A percentile compares a stretch with the other conserved stretches of the same genome.
These are phyloP conservation scores for Aspergillus sp. DNA, from an alignment of 2,329 filamentous ascomycete species.

Conservation along the genomic window DNA sequence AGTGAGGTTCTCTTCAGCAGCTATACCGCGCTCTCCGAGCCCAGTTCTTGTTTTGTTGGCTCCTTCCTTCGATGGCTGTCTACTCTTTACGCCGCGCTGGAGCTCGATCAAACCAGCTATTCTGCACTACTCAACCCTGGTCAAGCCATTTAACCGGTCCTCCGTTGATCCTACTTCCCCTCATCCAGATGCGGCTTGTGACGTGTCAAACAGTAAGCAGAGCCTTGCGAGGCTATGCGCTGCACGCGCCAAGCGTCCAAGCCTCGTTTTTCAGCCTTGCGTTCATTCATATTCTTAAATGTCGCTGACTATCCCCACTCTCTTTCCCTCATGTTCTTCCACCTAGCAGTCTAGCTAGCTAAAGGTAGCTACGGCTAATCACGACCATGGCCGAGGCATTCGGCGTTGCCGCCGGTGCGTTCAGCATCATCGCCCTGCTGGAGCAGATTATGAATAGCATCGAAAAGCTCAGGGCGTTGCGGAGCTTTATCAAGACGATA, in stretches of 20 bases:
- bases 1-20: too few relatives aligned
- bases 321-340: background rate
- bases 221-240: background rate
- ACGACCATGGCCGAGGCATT: background rate
- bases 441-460: background rate
- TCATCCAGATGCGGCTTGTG: background rate
- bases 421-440: background rate
- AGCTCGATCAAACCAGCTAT: too few relatives aligned
- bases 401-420: background rate
- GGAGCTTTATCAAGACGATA: background rate
- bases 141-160: too few relatives aligned
- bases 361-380: background rate
- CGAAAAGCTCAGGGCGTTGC: background rate
- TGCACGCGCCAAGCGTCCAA: too few relatives aligned
- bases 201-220: background rate
- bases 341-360: too few relatives aligned
- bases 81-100: too few relatives aligned
- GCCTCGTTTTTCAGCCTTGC: background rate
- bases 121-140: too few relatives aligned
- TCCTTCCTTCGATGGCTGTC: background rate
- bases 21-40: too few relatives aligned
- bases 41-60: too few relatives aligned
- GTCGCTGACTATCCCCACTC: too few relatives aligned
- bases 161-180: background rate
- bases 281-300: background rate